Percentiles rank a stretch among this genome's conserved stretches.
phyloP scores from a whole-genome alignment of 2,329 filamentous ascomycete species.

The Metarhizium anisopliae region DNA sequence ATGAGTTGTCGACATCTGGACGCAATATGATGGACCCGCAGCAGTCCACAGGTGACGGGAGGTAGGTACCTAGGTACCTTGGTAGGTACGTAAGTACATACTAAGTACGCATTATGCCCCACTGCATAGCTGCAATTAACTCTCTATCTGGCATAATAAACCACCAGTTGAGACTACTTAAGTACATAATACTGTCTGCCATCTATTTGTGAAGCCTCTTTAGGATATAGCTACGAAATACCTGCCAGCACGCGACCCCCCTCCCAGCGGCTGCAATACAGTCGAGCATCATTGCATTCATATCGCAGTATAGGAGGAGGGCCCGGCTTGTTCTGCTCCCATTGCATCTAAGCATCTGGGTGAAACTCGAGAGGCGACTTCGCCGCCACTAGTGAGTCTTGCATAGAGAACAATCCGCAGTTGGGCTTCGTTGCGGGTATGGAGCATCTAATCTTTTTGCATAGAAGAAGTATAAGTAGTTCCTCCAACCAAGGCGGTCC shows the following conservation, averaged over 20 bases:
- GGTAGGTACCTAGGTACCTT: too few species aligned
- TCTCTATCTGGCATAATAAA: too few species aligned
- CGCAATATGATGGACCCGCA: too few species aligned
- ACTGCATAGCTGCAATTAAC: too few species aligned
- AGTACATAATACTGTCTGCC: too few species aligned
- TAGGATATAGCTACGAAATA: neutral
- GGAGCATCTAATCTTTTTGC: neutral
- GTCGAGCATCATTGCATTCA: neutral
- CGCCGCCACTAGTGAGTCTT: neutral
- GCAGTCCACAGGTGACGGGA: too few species aligned
- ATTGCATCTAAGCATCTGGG: neutral
- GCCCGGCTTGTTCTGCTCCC: neutral
- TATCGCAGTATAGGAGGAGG: neutral
- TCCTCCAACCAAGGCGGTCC: neutral
- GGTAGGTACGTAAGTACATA: too few species aligned
- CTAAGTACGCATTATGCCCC: too few species aligned
- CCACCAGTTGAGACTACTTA: too few species aligned
- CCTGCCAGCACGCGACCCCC: too few species aligned
- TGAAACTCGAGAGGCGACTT: neutral
- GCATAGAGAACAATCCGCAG: neutral
- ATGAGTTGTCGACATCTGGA: too few species aligned
- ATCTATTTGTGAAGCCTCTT: too few species aligned
- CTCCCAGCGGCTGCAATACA: neutral
- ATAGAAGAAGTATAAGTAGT: neutral
- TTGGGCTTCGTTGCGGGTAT: neutral